Evolutionary conservation across 371 early-diverging fungal genomes (phyloP).

Genomic region (Mortierella sp.): DNA sequence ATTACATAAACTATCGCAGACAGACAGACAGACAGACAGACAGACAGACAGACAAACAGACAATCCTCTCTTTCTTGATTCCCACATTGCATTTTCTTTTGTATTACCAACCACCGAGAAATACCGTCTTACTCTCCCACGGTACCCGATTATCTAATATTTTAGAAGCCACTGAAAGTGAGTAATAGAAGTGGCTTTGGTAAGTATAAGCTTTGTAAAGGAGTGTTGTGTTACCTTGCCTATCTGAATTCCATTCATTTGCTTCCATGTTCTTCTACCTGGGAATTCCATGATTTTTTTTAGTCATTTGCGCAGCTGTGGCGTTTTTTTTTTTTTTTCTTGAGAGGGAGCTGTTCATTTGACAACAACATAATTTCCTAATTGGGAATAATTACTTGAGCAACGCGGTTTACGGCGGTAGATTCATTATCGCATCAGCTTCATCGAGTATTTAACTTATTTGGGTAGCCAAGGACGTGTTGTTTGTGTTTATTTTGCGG

Average conservation of each 20-base stretch:
- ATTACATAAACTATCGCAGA: too few relatives aligned
- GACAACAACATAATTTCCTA: conserved; percentile 6
- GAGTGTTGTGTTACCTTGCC: too few relatives aligned
- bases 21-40: too few relatives aligned
- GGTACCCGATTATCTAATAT: too few relatives aligned
- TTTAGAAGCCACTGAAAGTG: too few relatives aligned
- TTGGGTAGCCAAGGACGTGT: not conserved
- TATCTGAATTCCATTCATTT: too few relatives aligned
- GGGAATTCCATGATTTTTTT: too few relatives aligned
- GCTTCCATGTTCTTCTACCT: too few relatives aligned
- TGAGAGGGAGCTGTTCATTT: not conserved
- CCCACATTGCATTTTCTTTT: not conserved
- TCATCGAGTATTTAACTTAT: conserved; percentile 4
- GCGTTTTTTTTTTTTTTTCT: not conserved
- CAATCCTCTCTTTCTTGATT: not conserved
- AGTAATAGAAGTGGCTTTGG: not conserved
- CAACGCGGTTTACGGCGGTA: not conserved
- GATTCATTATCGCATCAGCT: not conserved
- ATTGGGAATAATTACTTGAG: conserved; percentile 7
- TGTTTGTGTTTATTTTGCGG: conserved; percentile 2
- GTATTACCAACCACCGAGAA: not conserved
- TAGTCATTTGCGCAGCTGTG: too few relatives aligned
- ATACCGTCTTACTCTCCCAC: not conserved
- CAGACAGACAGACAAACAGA: too few relatives aligned
- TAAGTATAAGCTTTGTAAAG: not conserved